A percentile compares a stretch with the other conserved stretches of the same genome.
These are phyloP conservation scores for Debaryomyces hansenii DNA, from an alignment of 805 yeast genomes.

Conservation along the genomic window DNA sequence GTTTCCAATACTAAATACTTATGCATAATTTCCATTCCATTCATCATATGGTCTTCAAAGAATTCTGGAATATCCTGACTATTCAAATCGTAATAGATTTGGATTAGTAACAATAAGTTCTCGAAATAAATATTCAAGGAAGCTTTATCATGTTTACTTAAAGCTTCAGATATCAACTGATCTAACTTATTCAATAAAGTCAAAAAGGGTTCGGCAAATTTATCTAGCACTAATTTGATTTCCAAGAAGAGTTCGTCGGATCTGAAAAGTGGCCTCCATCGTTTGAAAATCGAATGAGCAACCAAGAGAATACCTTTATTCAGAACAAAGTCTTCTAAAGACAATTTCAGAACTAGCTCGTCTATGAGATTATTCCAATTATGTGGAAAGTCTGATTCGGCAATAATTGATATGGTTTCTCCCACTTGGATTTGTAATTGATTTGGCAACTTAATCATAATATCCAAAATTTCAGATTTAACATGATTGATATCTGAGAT, in stretches of 20 bases:
- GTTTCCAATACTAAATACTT: conserved; percentile 70
- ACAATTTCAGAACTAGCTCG: conserved; percentile 66
- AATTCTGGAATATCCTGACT: conserved; percentile 98
- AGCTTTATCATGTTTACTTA: conserved; percentile 45
- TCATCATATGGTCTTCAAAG: conserved; percentile 83
- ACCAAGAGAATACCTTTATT: conserved; percentile 87
- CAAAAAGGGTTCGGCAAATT: conserved; percentile 79
- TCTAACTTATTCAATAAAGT: conserved; percentile 69
- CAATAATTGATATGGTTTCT: conserved; percentile 88
- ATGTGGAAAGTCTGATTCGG: conserved; percentile 94
- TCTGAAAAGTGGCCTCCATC: conserved; percentile 94
- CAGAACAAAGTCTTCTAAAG: conserved; percentile 62
- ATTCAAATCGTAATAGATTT: conserved; percentile 88
- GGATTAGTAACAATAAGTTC: conserved; percentile 66
- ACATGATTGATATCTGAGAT: conserved; percentile 62
- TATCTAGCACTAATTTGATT: conserved; percentile 80
- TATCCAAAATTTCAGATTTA: conserved; percentile 74
- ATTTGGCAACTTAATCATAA: conserved; percentile 81
- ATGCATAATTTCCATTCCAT: conserved; percentile 79
- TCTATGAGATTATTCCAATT: conserved; percentile 80
- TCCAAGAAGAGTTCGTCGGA: conserved; percentile 88
- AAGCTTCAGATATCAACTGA: conserved; percentile 49
- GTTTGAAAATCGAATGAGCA: conserved; percentile 92
- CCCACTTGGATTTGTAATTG: conserved; percentile 90
- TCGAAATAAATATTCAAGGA: conserved; percentile 61